Percentiles rank a stretch among this genome's conserved stretches.
phyloP scores from a whole-genome alignment of 208 protist genomes.

The Leishmania tropica region DNA sequence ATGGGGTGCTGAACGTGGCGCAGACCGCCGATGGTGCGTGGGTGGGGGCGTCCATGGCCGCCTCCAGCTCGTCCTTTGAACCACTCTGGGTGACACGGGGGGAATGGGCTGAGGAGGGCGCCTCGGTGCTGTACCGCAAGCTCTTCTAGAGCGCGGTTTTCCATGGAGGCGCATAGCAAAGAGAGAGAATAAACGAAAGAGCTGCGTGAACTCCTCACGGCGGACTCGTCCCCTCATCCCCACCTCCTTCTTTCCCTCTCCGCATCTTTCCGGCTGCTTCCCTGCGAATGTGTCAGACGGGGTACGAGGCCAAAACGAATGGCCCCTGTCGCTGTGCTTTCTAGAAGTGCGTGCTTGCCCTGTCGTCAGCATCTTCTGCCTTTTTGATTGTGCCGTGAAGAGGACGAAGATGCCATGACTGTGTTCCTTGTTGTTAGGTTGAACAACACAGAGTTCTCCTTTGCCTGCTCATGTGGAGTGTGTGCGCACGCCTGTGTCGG shows the following conservation, averaged over 20 bases:
- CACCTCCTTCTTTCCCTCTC: background rate
- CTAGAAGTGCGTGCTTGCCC: background rate
- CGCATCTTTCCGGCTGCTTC: background rate
- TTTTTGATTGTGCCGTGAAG: background rate
- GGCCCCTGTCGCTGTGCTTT: background rate
- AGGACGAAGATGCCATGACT: background rate
- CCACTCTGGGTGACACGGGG: constrained; percentile 78
- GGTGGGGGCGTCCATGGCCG: constrained; percentile 76
- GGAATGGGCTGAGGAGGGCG: constrained; percentile 80
- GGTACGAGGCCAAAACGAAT: background rate
- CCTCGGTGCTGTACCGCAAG: constrained; percentile 70
- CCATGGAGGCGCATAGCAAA: background rate
- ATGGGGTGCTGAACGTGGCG: constrained; percentile 40
- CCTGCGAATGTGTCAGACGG: background rate
- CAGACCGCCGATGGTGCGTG: constrained; percentile 59
- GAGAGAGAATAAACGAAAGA: background rate
- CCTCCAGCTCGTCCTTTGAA: constrained; percentile 75
- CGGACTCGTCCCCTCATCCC: background rate
- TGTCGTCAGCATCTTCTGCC: background rate
- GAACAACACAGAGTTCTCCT: background rate
- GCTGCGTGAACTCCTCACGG: background rate
- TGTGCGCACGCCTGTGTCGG: background rate
- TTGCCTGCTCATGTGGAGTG: constrained; percentile 1
- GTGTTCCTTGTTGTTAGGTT: background rate
- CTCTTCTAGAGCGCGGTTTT: constrained; percentile 41